Evolutionary conservation across 2,329 filamentous ascomycete species (phyloP), one percentile per base, ranked within the genome.

Genomic region (Diaporthe ampelina): DNA sequence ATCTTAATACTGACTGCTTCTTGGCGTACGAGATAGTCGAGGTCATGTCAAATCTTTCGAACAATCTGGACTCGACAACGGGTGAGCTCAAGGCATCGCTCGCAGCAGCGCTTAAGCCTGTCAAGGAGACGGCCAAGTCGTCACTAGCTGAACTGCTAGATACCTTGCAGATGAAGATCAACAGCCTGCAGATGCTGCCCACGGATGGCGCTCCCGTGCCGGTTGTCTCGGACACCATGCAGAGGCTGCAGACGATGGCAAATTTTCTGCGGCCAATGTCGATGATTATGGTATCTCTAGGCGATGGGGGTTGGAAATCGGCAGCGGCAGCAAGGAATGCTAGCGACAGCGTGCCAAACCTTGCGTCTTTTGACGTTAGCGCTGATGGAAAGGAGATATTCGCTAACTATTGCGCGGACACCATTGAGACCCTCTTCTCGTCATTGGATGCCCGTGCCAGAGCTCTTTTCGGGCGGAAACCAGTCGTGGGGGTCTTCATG

Each of bases 11-110:
- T 0, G 97, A 99, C 82, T 98, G 96, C 83, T 98, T 94, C 82
- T 89, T 99, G 65, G 95, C 95, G 10, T 99, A 97, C 82, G 97
- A 99, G 81, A 94, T 98, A 43, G 94, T 97, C 43, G 96, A 98
- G 79, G 94, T 98, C 75, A 91, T 98, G 61, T 94, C 94, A 0
- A 90, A 89, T 17, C 88, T 98, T 63, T 95, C 95, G 3, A 92
- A 92, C 73, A 92, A 93, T 52, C 86, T 99, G 5, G 96, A 98
- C 76, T 89, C 90, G 6, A 92, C 93, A 76, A 97, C 95, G 0
- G 95, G 95, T 2, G 95, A 98, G 79, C 88, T 98, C 74, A 98
- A 98, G 81, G 87, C 90, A 40, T 90, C 94, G 8, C 90, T 99
- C 69, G 92, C 94, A 7, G 94, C 97, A 72, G 94, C 95, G 11